Evolutionary conservation across 2,329 filamentous ascomycete genomes (phyloP).

Genomic region (Botrytis squamosa): DNA sequence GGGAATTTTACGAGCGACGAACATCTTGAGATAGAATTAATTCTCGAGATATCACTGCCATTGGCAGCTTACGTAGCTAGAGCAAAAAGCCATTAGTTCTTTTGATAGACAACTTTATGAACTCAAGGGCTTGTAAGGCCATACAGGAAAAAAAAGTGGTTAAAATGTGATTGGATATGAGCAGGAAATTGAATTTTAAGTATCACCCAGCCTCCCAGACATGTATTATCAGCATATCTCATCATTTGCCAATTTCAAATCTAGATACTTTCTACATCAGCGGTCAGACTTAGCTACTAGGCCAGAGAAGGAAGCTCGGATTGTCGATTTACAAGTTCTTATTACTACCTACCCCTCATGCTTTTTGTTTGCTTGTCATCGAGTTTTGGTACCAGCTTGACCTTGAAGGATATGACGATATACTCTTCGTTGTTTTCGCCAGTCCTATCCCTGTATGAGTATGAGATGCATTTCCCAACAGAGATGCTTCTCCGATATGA

Average conservation of each 20-base stretch:
- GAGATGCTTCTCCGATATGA: background rate
- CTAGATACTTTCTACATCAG: background rate
- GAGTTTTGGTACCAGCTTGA: background rate
- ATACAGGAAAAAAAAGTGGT: background rate
- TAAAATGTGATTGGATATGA: constrained; percentile 8
- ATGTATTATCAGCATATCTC: background rate
- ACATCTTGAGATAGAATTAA: constrained; percentile 30
- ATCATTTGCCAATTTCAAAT: background rate
- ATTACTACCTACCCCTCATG: constrained; percentile 5
- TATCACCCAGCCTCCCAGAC: background rate
- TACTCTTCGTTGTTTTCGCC: background rate
- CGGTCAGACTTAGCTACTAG: constrained; percentile 1
- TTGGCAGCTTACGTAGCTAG: constrained; percentile 38
- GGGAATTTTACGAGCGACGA: constrained; percentile 36
- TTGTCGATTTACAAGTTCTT: background rate
- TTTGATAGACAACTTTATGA: constrained; percentile 23
- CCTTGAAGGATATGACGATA: background rate
- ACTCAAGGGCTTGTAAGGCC: background rate
- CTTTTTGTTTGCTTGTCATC: constrained; percentile 6
- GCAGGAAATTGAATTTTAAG: background rate
- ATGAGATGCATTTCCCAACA: background rate
- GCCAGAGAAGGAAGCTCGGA: constrained; percentile 17
- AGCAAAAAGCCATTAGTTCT: constrained; percentile 35
- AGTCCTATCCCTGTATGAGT: background rate
- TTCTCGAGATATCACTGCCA: constrained; percentile 33